A percentile compares a stretch with the other conserved stretches of the same genome.
These are phyloP conservation scores for Vicia villosa DNA, from an alignment of 306 rosid species.

Conservation along the genomic window DNA sequence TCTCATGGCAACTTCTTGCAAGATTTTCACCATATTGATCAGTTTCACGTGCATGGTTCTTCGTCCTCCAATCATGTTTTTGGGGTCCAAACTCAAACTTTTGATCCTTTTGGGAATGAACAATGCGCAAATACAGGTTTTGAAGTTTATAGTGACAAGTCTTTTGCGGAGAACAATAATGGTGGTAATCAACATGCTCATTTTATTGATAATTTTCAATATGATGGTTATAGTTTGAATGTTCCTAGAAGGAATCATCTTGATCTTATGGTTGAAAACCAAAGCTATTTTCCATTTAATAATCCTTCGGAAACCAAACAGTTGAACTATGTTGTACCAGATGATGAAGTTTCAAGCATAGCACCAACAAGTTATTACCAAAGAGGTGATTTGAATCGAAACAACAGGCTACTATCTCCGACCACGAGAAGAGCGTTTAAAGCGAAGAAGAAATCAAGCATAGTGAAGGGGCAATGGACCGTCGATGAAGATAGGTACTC, in stretches of 20 bases:
- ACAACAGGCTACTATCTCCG: conserved; percentile 36
- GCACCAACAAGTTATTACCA: conserved; percentile 48
- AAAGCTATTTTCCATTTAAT: conserved; percentile 38
- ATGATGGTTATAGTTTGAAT: conserved; percentile 47
- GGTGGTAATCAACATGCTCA: conserved; percentile 39
- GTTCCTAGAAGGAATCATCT: conserved; percentile 45
- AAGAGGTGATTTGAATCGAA: conserved; percentile 46
- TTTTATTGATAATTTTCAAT: conserved; percentile 62
- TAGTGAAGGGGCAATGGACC: conserved; percentile 94
- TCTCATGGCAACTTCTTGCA: conserved; percentile 58
- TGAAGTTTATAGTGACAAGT: conserved; percentile 53
- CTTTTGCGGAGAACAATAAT: conserved; percentile 44
- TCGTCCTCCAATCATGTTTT: conserved; percentile 56
- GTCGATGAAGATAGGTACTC: conserved; percentile 84
- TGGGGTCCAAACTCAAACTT: conserved; percentile 44
- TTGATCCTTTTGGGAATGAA: conserved; percentile 47
- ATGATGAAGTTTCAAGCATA: conserved; percentile 74
- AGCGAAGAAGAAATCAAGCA: conserved; percentile 54
- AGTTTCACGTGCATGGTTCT: conserved; percentile 47
- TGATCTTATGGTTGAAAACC: conserved; percentile 43
- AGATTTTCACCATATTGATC: conserved; percentile 66
- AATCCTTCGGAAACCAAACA: conserved; percentile 47
- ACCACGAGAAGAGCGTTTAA: conserved; percentile 49
- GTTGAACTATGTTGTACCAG: conserved; percentile 57
- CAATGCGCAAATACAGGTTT: conserved; percentile 39